Evolutionary conservation across 2,329 filamentous ascomycete genomes (phyloP).

Genomic region (Paecilomyces fulvus): DNA sequence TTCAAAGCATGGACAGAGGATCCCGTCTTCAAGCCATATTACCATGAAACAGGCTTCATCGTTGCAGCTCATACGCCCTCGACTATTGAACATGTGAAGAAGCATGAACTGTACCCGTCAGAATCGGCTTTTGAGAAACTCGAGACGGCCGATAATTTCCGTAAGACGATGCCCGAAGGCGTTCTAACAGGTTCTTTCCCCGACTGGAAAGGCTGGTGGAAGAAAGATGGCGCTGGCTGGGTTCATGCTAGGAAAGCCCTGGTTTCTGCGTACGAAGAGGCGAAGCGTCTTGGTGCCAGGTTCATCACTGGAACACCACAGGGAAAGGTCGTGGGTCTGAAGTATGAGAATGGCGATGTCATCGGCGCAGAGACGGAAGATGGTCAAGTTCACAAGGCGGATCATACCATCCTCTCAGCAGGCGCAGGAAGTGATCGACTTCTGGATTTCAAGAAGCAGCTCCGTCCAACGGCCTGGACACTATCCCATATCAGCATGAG

Average conservation of each 20-base stretch:
- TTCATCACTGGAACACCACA: conserved; percentile 36
- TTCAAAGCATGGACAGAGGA: conserved; percentile 37
- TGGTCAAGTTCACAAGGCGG: conserved; percentile 33
- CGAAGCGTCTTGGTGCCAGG: conserved; percentile 37
- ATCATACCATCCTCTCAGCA: conserved; percentile 41
- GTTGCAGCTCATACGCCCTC: conserved; percentile 34
- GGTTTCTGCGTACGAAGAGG: conserved; percentile 37
- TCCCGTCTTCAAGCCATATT: conserved; percentile 37
- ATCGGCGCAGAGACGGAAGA: conserved; percentile 38
- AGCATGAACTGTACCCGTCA: conserved; percentile 25
- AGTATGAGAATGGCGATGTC: conserved; percentile 32
- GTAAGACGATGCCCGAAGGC: conserved; percentile 43
- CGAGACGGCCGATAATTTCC: conserved; percentile 39
- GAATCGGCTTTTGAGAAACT: conserved; percentile 26
- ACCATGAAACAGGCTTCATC: conserved; percentile 37
- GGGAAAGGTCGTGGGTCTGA: conserved; percentile 31
- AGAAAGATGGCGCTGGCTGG: conserved; percentile 40
- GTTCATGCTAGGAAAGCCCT: conserved; percentile 45
- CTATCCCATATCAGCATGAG: conserved; percentile 45
- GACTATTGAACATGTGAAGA: conserved; percentile 30
- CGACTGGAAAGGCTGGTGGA: conserved; percentile 43
- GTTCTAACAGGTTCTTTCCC: conserved; percentile 44
- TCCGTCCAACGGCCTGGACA: conserved; percentile 49
- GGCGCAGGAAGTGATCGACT: conserved; percentile 42
- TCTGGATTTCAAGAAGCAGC: conserved; percentile 44